phyloP scores from a whole-genome alignment of 805 yeast species.

The Kodamaea lidongshanica region DNA sequence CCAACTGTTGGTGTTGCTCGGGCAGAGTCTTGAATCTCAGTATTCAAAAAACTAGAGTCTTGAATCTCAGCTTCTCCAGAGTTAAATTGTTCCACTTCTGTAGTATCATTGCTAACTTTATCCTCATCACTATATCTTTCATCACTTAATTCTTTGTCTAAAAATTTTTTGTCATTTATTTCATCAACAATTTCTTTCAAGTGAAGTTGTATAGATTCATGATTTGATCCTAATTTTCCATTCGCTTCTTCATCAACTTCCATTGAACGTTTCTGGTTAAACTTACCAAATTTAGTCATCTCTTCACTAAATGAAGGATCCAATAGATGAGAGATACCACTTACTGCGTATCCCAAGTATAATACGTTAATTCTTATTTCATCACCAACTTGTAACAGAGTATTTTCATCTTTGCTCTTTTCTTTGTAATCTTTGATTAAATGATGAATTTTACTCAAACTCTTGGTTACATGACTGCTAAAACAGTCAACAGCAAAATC shows the following conservation, averaged over 20 bases:
- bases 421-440: constrained; percentile 22
- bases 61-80: no score
- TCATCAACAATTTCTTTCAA: constrained; percentile 28
- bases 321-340: constrained; percentile 66
- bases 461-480: constrained; percentile 39
- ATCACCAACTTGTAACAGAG: constrained; percentile 39
- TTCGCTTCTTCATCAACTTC: constrained; percentile 1
- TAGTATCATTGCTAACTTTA: constrained; percentile 10
- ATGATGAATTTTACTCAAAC: constrained; percentile 38
- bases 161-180: constrained; percentile 12
- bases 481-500: constrained; percentile 57
- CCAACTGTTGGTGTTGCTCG: constrained; percentile 43
- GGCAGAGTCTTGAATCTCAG: constrained; percentile 33
- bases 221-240: background rate
- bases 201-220: constrained; percentile 21
- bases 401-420: constrained; percentile 8
- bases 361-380: constrained; percentile 49
- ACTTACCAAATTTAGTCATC: constrained; percentile 28
- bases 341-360: constrained; percentile 51
- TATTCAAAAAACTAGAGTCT: no score
- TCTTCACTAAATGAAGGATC: constrained; percentile 63
- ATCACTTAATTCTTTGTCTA: constrained; percentile 1
- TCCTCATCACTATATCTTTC: no score
- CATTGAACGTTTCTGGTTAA: background rate
- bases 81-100: no score